Evolutionary conservation across 176 grass and related monocot species (phyloP).

Genomic region (Phyllostachys edulis): DNA sequence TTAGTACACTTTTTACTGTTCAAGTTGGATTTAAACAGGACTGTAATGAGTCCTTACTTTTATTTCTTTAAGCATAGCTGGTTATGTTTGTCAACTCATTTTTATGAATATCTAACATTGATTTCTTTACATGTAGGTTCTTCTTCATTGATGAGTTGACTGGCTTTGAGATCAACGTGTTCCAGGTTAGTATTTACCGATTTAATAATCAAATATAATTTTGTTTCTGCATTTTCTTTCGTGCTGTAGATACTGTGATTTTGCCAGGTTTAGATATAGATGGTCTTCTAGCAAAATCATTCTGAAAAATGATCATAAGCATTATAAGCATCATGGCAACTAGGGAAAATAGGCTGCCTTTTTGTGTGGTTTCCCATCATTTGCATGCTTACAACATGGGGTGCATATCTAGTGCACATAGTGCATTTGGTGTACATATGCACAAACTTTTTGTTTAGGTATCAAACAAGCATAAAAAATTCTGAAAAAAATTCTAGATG

Average conservation of each 20-base stretch:
- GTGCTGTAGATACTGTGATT: not conserved
- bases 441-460: no score
- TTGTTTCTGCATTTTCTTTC: not conserved
- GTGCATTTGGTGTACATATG: no score
- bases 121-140: constrained; percentile 51
- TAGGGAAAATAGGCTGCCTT: not conserved
- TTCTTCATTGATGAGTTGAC: constrained; percentile 98
- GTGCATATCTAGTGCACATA: no score
- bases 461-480: no score
- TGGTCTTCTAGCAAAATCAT: not conserved
- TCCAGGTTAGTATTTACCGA: not conserved
- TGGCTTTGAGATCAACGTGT: constrained; percentile 75
- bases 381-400: not conserved
- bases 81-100: not conserved
- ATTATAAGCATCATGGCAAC: not conserved
- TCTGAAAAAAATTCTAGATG: no score
- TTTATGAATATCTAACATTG: not conserved
- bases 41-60: not conserved
- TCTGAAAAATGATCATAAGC: not conserved
- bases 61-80: not conserved
- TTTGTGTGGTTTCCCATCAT: not conserved
- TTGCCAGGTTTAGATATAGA: not conserved
- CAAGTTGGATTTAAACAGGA: not conserved
- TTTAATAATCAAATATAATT: not conserved
- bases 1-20: not conserved